These are phyloP conservation scores for thale cress (Arabidopsis thaliana) DNA, from an alignment of 345 rosid genomes.

Conservation along the genomic window TAIR10.1 NC_003075.7:469501-470000, in stretches of 20 bases:
- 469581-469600: slow-evolving; percentile 22
- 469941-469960: slow-evolving; percentile 7
- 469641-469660: neutral
- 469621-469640: neutral
- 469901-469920: neutral
- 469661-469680: neutral
- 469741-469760: neutral
- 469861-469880: neutral
- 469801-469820: neutral
- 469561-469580: slow-evolving; percentile 21
- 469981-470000: neutral
- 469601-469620: slow-evolving; percentile 8
- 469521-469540: no score
- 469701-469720: neutral
- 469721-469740: neutral
- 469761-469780: neutral
- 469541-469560: slow-evolving; percentile 2
- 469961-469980: slow-evolving; percentile 16
- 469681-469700: neutral
- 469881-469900: neutral
- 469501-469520: slow-evolving; percentile 29
- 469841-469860: neutral
- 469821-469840: neutral
- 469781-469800: neutral
- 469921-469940: neutral